A percentile compares a stretch with the other conserved stretches of the same genome.
These are phyloP conservation scores for Calamus simplicifolius DNA, from an alignment of 176 grass and related monocot species.

Conservation along the genomic window DNA sequence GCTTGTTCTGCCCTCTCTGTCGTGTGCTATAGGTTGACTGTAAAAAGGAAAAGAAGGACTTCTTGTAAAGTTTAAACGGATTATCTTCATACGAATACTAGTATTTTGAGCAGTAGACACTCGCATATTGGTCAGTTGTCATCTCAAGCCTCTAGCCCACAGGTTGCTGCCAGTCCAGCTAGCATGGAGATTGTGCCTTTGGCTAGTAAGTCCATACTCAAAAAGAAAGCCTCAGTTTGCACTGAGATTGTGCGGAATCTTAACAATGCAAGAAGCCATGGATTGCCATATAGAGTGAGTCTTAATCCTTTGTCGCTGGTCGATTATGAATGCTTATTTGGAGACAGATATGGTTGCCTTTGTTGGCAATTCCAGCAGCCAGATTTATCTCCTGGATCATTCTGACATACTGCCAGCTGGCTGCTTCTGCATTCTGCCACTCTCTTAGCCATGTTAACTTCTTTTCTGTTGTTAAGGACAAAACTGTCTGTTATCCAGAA, in stretches of 20 bases:
- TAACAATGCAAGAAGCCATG: conserved; percentile 70
- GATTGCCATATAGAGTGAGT: conserved; percentile 67
- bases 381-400: too few relatives aligned
- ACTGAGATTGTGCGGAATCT: conserved; percentile 61
- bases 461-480: not conserved
- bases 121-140: conserved; percentile 35
- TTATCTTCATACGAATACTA: conserved; percentile 73
- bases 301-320: not conserved
- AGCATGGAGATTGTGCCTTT: conserved; percentile 49
- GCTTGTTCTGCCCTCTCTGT: conserved; percentile 8
- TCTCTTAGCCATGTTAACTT: too few relatives aligned
- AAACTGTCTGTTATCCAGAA: too few relatives aligned
- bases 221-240: conserved; percentile 88
- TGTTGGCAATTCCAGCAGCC: too few relatives aligned
- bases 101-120: conserved; percentile 33
- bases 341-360: too few relatives aligned
- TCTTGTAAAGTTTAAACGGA: conserved; percentile 75
- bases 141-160: conserved; percentile 49
- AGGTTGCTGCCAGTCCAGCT: conserved; percentile 38
- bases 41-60: conserved; percentile 91
- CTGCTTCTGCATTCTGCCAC: too few relatives aligned
- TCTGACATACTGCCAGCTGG: too few relatives aligned
- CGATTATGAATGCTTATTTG: too few relatives aligned
- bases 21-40: conserved; percentile 70
- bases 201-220: conserved; percentile 71